Evolutionary conservation across 2,329 filamentous ascomycete species (phyloP).

Genomic region (Colletotrichum theobromicola): DNA sequence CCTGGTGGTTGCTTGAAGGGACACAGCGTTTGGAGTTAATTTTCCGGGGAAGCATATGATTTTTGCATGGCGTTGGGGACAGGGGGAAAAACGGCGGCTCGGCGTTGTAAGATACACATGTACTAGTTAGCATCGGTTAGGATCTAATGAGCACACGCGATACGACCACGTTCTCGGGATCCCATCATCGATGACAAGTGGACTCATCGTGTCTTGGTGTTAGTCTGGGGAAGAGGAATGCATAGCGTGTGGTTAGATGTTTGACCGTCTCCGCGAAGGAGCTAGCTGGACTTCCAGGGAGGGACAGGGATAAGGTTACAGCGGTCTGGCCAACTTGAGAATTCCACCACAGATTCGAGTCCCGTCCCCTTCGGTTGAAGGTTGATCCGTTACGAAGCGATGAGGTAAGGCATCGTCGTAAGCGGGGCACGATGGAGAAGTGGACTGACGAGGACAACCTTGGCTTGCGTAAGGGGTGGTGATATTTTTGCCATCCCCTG

Average conservation of each 20-base stretch:
- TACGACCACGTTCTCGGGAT: neutral
- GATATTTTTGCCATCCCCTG: constrained; percentile 5
- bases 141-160: constrained; percentile 13
- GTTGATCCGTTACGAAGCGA: neutral
- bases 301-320: neutral
- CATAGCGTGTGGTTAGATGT: neutral
- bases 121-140: neutral
- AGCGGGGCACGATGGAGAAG: neutral
- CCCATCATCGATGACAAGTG: neutral
- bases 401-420: neutral
- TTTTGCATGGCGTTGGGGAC: neutral
- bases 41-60: neutral
- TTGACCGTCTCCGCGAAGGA: neutral
- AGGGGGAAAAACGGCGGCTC: neutral
- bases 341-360: neutral
- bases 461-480: constrained; percentile 21
- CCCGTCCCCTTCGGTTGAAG: neutral
- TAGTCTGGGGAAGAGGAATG: neutral
- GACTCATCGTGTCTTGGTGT: neutral
- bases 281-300: neutral
- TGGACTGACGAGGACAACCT: constrained; percentile 14
- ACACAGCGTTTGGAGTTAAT: neutral
- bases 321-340: neutral
- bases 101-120: constrained; percentile 8
- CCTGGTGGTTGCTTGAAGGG: constrained; percentile 23